Evolutionary conservation across 306 rosid species (phyloP).

Genomic region (Pueraria montana): DNA sequence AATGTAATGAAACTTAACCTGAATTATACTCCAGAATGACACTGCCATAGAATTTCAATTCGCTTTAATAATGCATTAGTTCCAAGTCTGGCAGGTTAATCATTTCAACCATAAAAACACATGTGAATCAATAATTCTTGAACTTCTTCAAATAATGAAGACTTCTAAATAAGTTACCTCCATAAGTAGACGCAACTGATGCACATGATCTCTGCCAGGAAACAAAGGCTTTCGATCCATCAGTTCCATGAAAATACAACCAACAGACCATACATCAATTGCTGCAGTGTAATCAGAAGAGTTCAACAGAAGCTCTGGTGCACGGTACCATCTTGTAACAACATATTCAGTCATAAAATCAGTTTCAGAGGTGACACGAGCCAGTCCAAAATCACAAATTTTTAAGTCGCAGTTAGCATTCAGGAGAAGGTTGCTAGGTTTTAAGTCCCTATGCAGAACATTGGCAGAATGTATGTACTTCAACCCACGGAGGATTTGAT

Average conservation of each 20-base stretch:
- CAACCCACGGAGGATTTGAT: constrained; percentile 96
- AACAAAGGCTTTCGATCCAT: constrained; percentile 95
- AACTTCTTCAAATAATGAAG: constrained; percentile 31
- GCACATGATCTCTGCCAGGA: constrained; percentile 98
- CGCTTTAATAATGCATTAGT: constrained; percentile 13
- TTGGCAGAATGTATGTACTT: constrained; percentile 97
- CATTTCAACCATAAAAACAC: constrained; percentile 33
- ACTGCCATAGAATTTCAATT: constrained; percentile 45
- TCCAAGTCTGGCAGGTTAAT: constrained; percentile 35
- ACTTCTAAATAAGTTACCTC: constrained; percentile 68
- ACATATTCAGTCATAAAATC: constrained; percentile 98
- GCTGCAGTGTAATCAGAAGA: constrained; percentile 98
- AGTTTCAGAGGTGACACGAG: constrained; percentile 96
- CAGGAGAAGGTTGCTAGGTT: constrained; percentile 95
- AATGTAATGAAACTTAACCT: constrained; percentile 5
- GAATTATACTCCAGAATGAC: constrained; percentile 29
- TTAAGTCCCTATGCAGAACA: constrained; percentile 95
- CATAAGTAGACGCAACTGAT: constrained; percentile 93
- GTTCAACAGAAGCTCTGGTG: constrained; percentile 91
- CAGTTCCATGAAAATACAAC: constrained; percentile 97
- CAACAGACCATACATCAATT: constrained; percentile 98
- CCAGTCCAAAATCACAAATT: constrained; percentile 97
- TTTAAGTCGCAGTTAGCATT: constrained; percentile 96
- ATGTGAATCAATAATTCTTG: constrained; percentile 11
- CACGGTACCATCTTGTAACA: constrained; percentile 98